Conservation (phyloP, 2,329 filamentous ascomycete species). For the Colletotrichum navitas region DNA sequence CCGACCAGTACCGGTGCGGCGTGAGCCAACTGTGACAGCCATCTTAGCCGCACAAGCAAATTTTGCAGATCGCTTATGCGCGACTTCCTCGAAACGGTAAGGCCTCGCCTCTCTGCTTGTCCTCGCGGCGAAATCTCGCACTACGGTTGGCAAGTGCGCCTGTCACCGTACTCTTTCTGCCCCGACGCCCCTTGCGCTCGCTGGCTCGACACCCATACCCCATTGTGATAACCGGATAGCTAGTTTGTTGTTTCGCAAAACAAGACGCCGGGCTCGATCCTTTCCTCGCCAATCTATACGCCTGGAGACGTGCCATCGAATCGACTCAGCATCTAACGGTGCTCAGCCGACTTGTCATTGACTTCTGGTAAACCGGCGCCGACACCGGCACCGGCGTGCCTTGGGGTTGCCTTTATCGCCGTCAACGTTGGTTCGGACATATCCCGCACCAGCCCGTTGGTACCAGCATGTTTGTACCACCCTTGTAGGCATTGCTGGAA, state of each 20-base stretch:
- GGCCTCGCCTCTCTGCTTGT: constrained; percentile 16
- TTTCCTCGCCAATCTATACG: neutral
- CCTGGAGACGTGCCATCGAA: neutral
- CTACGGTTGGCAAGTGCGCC: neutral
- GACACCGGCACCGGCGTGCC: constrained; percentile 15
- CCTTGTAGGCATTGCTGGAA: neutral
- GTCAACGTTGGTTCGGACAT: constrained; percentile 18
- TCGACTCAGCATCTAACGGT: constrained; percentile 2
- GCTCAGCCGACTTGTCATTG: neutral
- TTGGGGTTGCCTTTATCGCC: constrained; percentile 13
- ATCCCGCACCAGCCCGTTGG: constrained; percentile 26
- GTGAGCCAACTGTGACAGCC: constrained; percentile 16
- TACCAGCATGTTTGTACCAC: constrained; percentile 24
- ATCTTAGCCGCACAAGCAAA: constrained; percentile 14
- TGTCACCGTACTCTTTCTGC: neutral
- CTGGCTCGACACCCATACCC: neutral
- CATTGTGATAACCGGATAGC: neutral
- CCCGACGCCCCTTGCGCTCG: neutral
- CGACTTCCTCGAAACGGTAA: constrained; percentile 26
- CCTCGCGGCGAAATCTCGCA: neutral
- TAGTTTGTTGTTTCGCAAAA: neutral
- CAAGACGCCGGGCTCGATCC: neutral
- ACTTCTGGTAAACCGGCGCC: neutral
- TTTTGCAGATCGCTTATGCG: constrained; percentile 35
- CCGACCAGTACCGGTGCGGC: neutral